Base-by-base conservation (phyloP, 371 early-diverging fungal species). In the Encephalitozoon hellem region DNA sequence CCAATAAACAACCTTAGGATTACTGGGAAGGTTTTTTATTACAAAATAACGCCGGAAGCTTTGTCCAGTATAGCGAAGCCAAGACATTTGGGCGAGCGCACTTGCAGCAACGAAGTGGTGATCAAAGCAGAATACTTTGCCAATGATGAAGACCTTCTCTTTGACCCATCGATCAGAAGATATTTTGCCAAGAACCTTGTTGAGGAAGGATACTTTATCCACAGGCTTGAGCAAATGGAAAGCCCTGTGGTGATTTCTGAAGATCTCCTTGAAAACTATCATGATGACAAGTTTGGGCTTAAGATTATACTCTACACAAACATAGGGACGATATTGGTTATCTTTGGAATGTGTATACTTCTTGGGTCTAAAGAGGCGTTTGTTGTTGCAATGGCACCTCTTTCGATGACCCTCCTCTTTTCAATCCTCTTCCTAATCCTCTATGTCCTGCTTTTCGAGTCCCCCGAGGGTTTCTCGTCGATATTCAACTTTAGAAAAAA, bases 1-100 rank as follows among this genome's bases (percentile, higher is more conserved):
- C 90, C 90, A 9, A 76, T 90, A 41, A 90, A 89, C 81, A 90
- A 90, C 81, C 88, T 89, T 88, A 84, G 81, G 51, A 89, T 90
- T 65, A 84, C 89, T 6, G 90, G 89, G 1, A 89, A 90, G 79
- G 90, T 90, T 4, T 87, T 87, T 55, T 90, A 90, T 79, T 90
- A 86, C 69, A 83, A 77, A 42, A 78, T 86, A 47, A 26, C 23
- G 15, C 52, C 74, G 11, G 74, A 78, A 25, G n/a, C 83, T 15
- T n/a, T 59, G 59, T 2, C 34, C 11, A 34, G 12, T 8, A n/a
- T 11, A 2, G n/a, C 8, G 30, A n/a, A 38, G 15, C 15, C 32
- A 59, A 59, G 30, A 2, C 9, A 25, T 54, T 15, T n/a, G n/a
- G n/a, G n/a, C n/a, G 28, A 28, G 11, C 2, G 54, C 3, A 28